Conservation (phyloP, 345 rosid genomes). For the Linum trigynum region DNA sequence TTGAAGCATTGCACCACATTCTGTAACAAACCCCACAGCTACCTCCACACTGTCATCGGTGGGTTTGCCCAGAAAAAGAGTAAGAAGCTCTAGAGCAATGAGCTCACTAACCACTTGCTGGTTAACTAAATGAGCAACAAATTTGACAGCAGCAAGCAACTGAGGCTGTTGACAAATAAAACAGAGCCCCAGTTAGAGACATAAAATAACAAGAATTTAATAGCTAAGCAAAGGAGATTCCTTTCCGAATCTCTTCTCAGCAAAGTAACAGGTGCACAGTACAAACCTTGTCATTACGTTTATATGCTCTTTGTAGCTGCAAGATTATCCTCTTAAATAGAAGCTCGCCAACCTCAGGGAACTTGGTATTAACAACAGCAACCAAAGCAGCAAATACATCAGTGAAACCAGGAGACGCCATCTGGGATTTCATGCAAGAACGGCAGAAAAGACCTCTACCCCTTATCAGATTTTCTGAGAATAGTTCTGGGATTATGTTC, state of each 20-base stretch:
- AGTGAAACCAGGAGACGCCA: constrained; percentile 91
- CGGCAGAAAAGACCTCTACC: constrained; percentile 91
- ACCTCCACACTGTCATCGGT: constrained; percentile 96
- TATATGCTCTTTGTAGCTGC: constrained; percentile 92
- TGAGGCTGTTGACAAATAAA: constrained; percentile 51
- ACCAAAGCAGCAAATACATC: constrained; percentile 82
- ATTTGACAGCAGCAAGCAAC: constrained; percentile 88
- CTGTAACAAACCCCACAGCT: constrained; percentile 82
- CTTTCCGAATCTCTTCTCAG: not conserved
- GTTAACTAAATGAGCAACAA: constrained; percentile 87
- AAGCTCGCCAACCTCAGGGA: constrained; percentile 84
- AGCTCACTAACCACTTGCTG: constrained; percentile 89
- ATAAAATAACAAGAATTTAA: no score
- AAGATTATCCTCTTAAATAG: constrained; percentile 70
- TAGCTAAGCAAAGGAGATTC: not conserved
- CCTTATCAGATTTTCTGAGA: constrained; percentile 76
- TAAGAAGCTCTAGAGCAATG: constrained; percentile 68
- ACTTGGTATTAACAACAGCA: constrained; percentile 76
- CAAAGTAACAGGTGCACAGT: not conserved
- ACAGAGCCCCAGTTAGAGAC: not conserved
- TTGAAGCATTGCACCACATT: constrained; percentile 88
- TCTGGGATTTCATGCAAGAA: constrained; percentile 89
- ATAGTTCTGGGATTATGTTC: constrained; percentile 76
- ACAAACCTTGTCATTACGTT: constrained; percentile 77
- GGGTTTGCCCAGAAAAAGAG: constrained; percentile 66